These are phyloP conservation scores for Phytophthora pisi DNA, from an alignment of 352 stramenopile genomes.

Conservation along the genomic window DNA sequence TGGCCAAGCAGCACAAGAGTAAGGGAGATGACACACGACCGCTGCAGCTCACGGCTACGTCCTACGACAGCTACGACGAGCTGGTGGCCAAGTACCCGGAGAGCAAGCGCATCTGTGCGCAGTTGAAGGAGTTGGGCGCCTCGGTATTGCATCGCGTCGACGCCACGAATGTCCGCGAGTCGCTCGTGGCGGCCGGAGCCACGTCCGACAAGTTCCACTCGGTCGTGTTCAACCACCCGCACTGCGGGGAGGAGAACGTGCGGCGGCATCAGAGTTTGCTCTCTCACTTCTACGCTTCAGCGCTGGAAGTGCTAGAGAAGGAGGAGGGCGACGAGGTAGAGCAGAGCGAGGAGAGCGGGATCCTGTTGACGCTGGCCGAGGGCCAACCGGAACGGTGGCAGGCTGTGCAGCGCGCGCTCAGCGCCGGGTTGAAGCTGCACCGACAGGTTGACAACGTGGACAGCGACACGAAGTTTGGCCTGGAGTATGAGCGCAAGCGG, in stretches of 20 bases:
- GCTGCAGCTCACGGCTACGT: slow-evolving; percentile 54
- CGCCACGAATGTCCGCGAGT: slow-evolving; percentile 62
- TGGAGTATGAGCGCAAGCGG: slow-evolving; percentile 82
- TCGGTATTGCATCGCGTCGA: slow-evolving; percentile 68
- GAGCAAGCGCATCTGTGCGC: slow-evolving; percentile 40
- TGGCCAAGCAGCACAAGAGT: slow-evolving; percentile 46
- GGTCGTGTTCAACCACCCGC: slow-evolving; percentile 95
- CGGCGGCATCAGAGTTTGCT: slow-evolving; percentile 87
- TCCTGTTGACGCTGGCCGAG: slow-evolving; percentile 76
- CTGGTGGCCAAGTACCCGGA: slow-evolving; percentile 73
- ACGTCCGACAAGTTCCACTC: slow-evolving; percentile 54
- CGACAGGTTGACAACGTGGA: slow-evolving; percentile 61
- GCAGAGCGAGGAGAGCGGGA: slow-evolving; percentile 15
- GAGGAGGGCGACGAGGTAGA: slow-evolving; percentile 1
- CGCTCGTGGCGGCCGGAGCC: slow-evolving; percentile 29
- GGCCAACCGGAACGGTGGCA: slow-evolving; percentile 84
- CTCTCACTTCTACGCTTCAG: slow-evolving; percentile 90
- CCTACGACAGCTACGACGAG: slow-evolving; percentile 69
- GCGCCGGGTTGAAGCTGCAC: slow-evolving; percentile 50
- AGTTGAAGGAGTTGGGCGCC: slow-evolving; percentile 48
- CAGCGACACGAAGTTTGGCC: slow-evolving; percentile 32
- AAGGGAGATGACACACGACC: slow-evolving; percentile 1
- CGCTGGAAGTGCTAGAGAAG: slow-evolving; percentile 45
- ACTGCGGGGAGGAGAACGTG: slow-evolving; percentile 92
- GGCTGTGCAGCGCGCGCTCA: slow-evolving; percentile 50